Conservation (phyloP, 2,329 filamentous ascomycete species). For the Pestalotiopsis sp. region DNA sequence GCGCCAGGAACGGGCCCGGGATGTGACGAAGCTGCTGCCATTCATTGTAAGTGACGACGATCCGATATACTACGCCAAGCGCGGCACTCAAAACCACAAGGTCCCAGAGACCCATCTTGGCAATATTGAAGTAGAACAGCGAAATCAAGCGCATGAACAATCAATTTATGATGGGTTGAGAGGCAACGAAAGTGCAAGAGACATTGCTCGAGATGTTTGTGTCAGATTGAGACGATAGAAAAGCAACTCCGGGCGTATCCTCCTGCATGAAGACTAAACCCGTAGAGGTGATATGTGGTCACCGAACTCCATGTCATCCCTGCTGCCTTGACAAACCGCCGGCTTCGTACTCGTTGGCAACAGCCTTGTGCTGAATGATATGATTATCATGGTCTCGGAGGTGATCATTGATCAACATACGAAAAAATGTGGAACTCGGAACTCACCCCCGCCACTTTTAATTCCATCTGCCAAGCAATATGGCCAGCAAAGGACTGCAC, state of each 20-base stretch:
- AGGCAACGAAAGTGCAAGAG: too few species aligned
- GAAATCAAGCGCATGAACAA: not conserved
- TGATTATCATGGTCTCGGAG: not conserved
- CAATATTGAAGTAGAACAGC: not conserved
- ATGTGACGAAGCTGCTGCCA: slow-evolving; percentile 6
- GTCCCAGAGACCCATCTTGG: not conserved
- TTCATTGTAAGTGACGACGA: not conserved
- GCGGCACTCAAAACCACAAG: not conserved
- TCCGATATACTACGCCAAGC: not conserved
- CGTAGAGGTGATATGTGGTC: not conserved
- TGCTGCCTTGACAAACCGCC: not conserved
- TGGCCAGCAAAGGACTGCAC: too few species aligned
- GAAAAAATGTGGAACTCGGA: too few species aligned
- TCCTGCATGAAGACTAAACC: not conserved
- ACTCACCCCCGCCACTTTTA: too few species aligned
- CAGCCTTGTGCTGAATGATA: not conserved
- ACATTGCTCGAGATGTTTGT: not conserved
- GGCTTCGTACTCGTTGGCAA: not conserved
- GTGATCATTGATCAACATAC: too few species aligned
- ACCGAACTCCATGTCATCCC: not conserved
- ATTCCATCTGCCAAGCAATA: too few species aligned
- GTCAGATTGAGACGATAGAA: not conserved
- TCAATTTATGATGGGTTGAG: not conserved
- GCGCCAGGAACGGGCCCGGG: slow-evolving; percentile 13
- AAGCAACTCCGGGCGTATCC: not conserved